Base-by-base conservation (phyloP, 495 filamentous ascomycete species). In the Baudoinia panamericana region DNA sequence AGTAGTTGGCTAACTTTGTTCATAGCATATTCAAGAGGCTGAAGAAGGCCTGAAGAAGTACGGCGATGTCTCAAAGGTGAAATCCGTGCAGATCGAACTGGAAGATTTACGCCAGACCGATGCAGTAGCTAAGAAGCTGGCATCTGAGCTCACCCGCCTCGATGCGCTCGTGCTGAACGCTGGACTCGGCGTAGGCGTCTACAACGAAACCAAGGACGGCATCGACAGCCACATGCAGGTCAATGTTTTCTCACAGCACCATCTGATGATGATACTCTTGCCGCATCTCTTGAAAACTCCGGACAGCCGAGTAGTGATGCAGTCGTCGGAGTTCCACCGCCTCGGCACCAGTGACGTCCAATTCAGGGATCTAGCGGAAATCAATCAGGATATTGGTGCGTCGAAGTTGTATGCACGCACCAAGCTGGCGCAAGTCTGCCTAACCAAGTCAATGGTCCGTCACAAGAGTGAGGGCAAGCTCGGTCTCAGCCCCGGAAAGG, bases 391-490 rank as follows among this genome's bases (percentile, higher is more conserved):
- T 23, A 53, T 75, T 31, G 73, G 72, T 0, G 56, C 69, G 3
- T 61, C 60, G 8, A 60, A 65, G 21, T 59, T 75, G 30, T 75
- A 78, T 55, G 60, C 56, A 16, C 56, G 74, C 30, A 63, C 61
- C 2, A 76, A 77, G 51, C 60, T 76, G 10, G 75, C 71, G 0
- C 56, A 71, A 34, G 62, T 77, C 18, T 51, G 75, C 6, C 64
- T 74, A 28, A 47, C 61, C 5, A 51, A 54, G 1, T 58, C 58
- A 0, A 39, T 71, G 0, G 55, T 57, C 0, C 45, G 57, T 11
- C 39, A 52, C 0, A 59, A 62, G 26, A 17, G 54, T 5, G 39
- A 59, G 12, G 57, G 63, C 24, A 52, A 60, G 31, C 40, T 63
- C 10, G 65, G 66, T 0, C 52, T 58, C 2, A 40, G 42, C 5